These are phyloP conservation scores for Heritiera littoralis DNA, from an alignment of 345 rosid species.

Conservation along the genomic window DNA sequence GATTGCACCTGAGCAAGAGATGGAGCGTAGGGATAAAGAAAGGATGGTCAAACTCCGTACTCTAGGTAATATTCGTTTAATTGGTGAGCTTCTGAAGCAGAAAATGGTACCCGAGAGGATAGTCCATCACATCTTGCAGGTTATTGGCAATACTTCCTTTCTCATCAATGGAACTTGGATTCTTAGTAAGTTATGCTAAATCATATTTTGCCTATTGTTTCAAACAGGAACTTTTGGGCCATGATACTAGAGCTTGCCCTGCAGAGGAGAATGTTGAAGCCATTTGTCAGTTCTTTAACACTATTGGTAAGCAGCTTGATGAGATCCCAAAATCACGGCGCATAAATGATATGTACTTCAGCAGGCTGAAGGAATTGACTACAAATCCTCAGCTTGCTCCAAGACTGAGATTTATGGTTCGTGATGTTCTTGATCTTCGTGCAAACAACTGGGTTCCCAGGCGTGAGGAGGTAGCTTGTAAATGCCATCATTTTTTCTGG, in stretches of 20 bases:
- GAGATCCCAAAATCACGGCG: conserved; percentile 64
- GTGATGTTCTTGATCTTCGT: conserved; percentile 81
- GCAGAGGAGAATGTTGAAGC: conserved; percentile 92
- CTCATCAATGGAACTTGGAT: neutral
- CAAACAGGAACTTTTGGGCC: conserved; percentile 81
- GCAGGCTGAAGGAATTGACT: conserved; percentile 62
- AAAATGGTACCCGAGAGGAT: conserved; percentile 91
- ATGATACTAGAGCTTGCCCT: conserved; percentile 61
- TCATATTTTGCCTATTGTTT: conserved; percentile 3
- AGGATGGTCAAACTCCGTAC: conserved; percentile 78
- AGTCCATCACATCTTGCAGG: conserved; percentile 90
- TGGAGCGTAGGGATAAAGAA: conserved; percentile 84
- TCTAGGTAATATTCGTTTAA: conserved; percentile 81
- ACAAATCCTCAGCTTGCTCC: conserved; percentile 62
- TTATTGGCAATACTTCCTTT: conserved; percentile 23
- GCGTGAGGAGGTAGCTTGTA: conserved; percentile 75
- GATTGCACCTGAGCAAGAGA: conserved; percentile 79
- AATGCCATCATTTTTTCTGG: neutral
- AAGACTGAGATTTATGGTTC: conserved; percentile 77
- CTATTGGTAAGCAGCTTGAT: conserved; percentile 92
- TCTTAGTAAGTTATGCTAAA: neutral
- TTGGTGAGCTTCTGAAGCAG: conserved; percentile 96
- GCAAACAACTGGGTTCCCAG: conserved; percentile 83
- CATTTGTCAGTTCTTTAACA: conserved; percentile 77
- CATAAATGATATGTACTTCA: conserved; percentile 64